Evolutionary conservation across 192 early-diverging fungal genomes (phyloP).

Genomic region (Gonapodya prolifera): DNA sequence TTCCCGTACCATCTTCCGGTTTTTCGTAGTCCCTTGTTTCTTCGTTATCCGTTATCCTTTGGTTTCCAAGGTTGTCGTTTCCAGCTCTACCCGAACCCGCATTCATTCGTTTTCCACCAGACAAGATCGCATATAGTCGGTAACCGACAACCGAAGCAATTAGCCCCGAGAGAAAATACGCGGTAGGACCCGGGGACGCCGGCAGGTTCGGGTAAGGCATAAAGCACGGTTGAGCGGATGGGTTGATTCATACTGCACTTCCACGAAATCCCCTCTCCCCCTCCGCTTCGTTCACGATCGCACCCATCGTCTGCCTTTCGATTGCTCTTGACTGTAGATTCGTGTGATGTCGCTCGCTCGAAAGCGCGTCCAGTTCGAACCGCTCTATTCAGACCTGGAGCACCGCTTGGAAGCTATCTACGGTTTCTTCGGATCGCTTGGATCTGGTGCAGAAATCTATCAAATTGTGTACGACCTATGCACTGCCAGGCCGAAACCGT

Average conservation of each 20-base stretch:
- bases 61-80: not conserved
- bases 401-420: not conserved
- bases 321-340: not conserved
- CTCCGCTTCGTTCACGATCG: no score
- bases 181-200: not conserved
- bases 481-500: constrained; percentile 56
- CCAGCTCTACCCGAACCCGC: not conserved
- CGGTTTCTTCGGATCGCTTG: not conserved
- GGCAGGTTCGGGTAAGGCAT: not conserved
- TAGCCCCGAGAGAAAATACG: not conserved
- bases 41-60: not conserved
- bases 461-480: constrained; percentile 61
- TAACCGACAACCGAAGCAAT: not conserved
- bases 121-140: not conserved
- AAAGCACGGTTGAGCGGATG: no score
- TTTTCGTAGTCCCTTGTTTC: not conserved
- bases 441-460: not conserved
- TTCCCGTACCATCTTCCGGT: not conserved
- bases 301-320: not conserved
- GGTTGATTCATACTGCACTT: no score
- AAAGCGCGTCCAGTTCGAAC: not conserved
- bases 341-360: not conserved
- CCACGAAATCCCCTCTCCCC: no score
- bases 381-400: not conserved
- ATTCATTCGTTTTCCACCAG: not conserved